These are phyloP conservation scores for Boeremia exigua DNA, from an alignment of 2,329 filamentous ascomycete species.

Conservation along the genomic window DNA sequence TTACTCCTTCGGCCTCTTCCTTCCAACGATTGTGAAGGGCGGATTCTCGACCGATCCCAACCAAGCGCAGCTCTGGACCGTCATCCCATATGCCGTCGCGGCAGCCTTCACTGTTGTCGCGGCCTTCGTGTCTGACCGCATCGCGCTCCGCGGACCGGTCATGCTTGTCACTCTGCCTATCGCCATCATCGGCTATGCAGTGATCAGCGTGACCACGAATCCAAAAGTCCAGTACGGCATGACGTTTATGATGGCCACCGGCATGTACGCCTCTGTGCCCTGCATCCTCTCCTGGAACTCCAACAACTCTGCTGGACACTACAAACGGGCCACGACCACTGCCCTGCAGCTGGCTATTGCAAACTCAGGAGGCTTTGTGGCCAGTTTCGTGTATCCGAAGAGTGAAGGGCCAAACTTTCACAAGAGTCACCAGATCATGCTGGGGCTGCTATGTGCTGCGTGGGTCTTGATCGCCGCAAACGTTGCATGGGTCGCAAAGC, in stretches of 20 bases:
- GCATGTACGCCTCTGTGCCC: constrained; percentile 68
- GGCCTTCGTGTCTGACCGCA: constrained; percentile 66
- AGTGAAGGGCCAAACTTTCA: constrained; percentile 64
- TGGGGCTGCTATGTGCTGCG: constrained; percentile 65
- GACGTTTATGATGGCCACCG: constrained; percentile 71
- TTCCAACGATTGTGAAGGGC: constrained; percentile 70
- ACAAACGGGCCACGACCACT: constrained; percentile 71
- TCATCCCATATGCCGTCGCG: constrained; percentile 68
- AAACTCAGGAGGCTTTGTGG: constrained; percentile 71
- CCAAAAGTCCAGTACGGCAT: constrained; percentile 66
- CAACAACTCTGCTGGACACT: constrained; percentile 72
- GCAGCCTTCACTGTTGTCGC: constrained; percentile 59
- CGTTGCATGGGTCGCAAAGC: constrained; percentile 67
- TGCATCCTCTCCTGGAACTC: constrained; percentile 70
- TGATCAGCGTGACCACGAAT: constrained; percentile 63
- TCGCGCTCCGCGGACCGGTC: constrained; percentile 64
- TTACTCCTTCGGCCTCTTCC: constrained; percentile 69
- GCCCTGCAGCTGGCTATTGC: constrained; percentile 70
- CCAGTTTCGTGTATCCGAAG: constrained; percentile 68
- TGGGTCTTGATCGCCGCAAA: constrained; percentile 70
- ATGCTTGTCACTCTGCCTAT: constrained; percentile 69
- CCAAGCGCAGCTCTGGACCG: constrained; percentile 67
- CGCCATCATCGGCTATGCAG: constrained; percentile 69
- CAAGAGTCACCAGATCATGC: constrained; percentile 66
- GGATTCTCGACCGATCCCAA: constrained; percentile 62